Evolutionary conservation across 768 basidiomycete species (phyloP), one percentile per base, ranked within the genome.

Genomic region (Suillus decipiens): DNA sequence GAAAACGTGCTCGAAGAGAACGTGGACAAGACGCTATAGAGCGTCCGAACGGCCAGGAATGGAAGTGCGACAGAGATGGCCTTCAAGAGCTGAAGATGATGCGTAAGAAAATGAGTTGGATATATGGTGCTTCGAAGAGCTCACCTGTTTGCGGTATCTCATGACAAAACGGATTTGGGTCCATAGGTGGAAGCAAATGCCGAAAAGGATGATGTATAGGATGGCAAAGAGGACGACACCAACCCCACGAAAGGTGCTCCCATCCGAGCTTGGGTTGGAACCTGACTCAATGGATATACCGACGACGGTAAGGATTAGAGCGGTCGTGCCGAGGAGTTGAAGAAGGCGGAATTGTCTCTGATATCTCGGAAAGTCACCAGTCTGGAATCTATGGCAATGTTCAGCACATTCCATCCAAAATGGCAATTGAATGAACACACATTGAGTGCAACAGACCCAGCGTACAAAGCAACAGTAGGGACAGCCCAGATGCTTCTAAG

Each of bases 21-120:
- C 7, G 81, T 81, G 22, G 80, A 75, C 42, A 88, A 77, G 50
- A 88, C 72, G 53, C 79, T 76, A 68, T 88, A 88, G 28, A 62
- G 7, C 42, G 61, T 62, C 24, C 61, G 61, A n/a, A 82, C 81
- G 28, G 82, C 84, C 37, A 90, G 77, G 73, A 89, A 84, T 5
- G 87, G 87, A 15, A 90, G 75, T 10, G 85, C 86, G 54, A 75
- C 33, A 22, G 84, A 77, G 51, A 89, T 74, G 33, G 86, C 87
- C 34, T 69, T 66, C 45, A 90, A 80, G 15, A 91, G 78, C 89
- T 90, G 60, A 54, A 62, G 34, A 55, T 28, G 50, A 36, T 53
- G 43, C n/a, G 71, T 33, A 64, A 63, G 47, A 24, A 61, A 34
- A 19, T 61, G 41, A 60, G 60, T 59, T 37, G 22, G 42, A 55